Base-by-base conservation (phyloP, 2,329 filamentous ascomycete genomes). In the Aspergillus candidus region DNA sequence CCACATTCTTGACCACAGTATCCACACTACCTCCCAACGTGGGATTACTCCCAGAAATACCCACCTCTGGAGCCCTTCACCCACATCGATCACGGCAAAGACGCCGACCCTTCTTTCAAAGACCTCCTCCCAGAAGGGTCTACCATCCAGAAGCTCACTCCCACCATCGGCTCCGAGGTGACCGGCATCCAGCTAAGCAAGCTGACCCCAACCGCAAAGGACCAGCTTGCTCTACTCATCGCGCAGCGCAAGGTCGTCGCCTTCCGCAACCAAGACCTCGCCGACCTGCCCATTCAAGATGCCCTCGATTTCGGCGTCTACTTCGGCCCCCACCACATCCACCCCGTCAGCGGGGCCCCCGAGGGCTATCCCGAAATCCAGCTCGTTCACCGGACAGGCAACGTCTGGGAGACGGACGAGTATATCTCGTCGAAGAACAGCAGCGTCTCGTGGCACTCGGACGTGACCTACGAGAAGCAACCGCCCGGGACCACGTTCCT, bases 401-500 rank as follows among this genome's bases (percentile, higher is more conserved):
- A 76, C 51, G 80, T 84, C 49, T 78, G 75, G 12, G 74, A 72
- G 2, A 72, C 71, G 12, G 69, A 77, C 31, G 70, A 77, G 37
- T 84, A 83, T 63, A 82, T 87, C 54, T 68, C 74, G 36, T 78
- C 77, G 32, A 76, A 85, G 13, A 88, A 85, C 3, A 89, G 82
- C 65, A 86, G 82, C 3, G 81, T 91, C 0, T 84, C 85, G 3
- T 94, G 88, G 88, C 88, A 94, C 68, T 85, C 82, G 0, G 88
- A 94, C 55, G 83, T 94, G 1, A 86, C 84, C 0, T 94, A 93
- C 61, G 89, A 94, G 71, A 69, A 78, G 51, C 88, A 95, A 67
- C 88, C 88, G 2, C 88, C 88, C 0, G 87, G 88, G n/a, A 94
- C 88, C 0, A 94, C 89, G 0, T 93, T 94, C 65, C 68, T 94